Evolutionary conservation across 768 basidiomycete species (phyloP), one percentile per base, ranked within the genome.

Genomic region (Leccinum uliginosum): DNA sequence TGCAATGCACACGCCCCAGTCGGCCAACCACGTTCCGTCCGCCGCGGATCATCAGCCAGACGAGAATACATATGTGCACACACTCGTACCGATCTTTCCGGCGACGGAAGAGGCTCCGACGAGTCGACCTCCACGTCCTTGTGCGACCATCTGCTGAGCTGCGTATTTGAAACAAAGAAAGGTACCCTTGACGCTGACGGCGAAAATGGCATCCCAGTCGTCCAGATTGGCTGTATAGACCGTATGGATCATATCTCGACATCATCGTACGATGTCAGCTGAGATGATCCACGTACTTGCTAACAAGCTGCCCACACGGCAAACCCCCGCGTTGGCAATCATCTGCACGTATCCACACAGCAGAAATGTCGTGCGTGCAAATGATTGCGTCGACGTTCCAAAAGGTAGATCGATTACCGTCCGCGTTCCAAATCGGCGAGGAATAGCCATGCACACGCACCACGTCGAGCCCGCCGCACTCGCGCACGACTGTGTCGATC

Each of bases 141-240:
- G 64, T 19, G 34, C 47, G 9, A 66, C 50, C 67, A 71, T 67
- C 15, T 64, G 59, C 43, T 52, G 23, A 23, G 61, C 70, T 7
- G 59, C 62, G 14, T 58, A 57, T 40, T 62, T 64, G 57, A 60
- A 70, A 44, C 58, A 70, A 19, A 58, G 75, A 52, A 64, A 67
- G 12, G 49, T 51, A 3, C 61, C 66, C 19, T 58, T 55, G 43
- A 53, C 63, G 50, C 55, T 66, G 11, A 62, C 58, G 8, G 51
- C 56, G n/a, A 65, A 54, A 19, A 58, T 45, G 74, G 65, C 64
- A 68, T 78, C 61, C 64, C 38, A 61, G 27, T 58, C 11, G 4
- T 61, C 57, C 19, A 60, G 23, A 24, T 57, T 29, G 30, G 56
- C 62, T 70, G 27, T 19, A 19, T n/a, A 10, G 2, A 21, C 23